phyloP scores from a whole-genome alignment of 2,329 filamentous ascomycete species.

The Lachnellula occidentalis region DNA sequence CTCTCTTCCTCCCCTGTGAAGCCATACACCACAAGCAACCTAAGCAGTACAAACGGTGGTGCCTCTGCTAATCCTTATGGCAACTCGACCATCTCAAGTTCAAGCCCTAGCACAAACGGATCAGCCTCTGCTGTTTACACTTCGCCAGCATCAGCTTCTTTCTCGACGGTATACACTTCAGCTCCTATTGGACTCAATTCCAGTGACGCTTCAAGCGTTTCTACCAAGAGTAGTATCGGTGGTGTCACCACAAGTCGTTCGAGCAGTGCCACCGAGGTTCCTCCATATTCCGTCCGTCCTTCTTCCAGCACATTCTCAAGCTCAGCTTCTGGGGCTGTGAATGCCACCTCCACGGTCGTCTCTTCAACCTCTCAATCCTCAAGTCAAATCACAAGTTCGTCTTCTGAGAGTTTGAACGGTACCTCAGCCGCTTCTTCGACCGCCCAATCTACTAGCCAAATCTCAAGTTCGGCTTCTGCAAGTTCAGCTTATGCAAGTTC shows the following conservation, averaged over 20 bases:
- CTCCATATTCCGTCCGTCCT: background rate
- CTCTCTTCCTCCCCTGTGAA: background rate
- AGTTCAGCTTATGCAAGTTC: too few relatives aligned
- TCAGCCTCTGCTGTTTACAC: background rate
- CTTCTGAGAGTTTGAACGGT: background rate
- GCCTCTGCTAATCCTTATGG: background rate
- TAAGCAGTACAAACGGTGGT: background rate
- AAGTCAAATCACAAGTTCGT: background rate
- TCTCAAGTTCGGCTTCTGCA: background rate
- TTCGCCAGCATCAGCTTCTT: background rate
- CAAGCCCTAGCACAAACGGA: background rate
- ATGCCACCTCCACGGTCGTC: background rate
- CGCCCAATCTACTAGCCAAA: background rate
- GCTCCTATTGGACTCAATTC: background rate
- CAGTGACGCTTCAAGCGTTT: background rate
- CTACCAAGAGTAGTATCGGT: background rate
- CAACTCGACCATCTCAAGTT: background rate
- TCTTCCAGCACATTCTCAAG: background rate
- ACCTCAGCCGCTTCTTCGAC: background rate
- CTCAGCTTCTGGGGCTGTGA: background rate
- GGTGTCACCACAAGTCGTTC: background rate
- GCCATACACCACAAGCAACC: background rate
- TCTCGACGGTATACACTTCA: background rate
- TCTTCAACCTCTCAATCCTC: background rate
- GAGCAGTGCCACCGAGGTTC: background rate